Percentiles rank a stretch among this genome's conserved stretches.
These are phyloP conservation scores for Lichina pygmaea DNA, from an alignment of 495 filamentous ascomycete genomes.

Conservation along the genomic window DNA sequence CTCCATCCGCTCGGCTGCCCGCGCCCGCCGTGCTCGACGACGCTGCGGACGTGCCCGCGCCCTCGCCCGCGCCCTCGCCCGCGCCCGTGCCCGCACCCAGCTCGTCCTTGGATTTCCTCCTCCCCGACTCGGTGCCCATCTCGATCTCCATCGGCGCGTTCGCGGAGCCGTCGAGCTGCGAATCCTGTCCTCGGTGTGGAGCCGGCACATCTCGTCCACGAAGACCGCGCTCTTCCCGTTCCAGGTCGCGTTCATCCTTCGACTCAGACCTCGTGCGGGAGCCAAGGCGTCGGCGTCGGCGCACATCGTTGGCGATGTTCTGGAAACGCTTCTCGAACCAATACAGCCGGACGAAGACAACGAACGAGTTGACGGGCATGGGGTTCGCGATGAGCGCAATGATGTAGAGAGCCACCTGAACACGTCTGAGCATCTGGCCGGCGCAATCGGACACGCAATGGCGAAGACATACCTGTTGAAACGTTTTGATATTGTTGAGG, in stretches of 20 bases:
- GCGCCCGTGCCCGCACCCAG: not conserved
- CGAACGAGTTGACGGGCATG: slow-evolving; percentile 64
- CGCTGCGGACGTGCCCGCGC: not conserved
- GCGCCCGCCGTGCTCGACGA: not conserved
- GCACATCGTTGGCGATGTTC: slow-evolving; percentile 36
- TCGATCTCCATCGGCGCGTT: not conserved
- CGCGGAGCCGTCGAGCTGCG: not conserved
- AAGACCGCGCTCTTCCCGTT: slow-evolving; percentile 36
- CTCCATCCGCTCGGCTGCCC: not conserved
- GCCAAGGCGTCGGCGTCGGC: slow-evolving; percentile 24
- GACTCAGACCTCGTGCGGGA: slow-evolving; percentile 26
- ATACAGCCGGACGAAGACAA: slow-evolving; percentile 79
- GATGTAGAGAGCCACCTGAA: slow-evolving; percentile 34
- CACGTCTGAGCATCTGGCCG: not conserved
- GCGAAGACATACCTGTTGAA: slow-evolving; percentile 29
- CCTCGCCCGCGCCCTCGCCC: not conserved
- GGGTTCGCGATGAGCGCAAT: slow-evolving; percentile 55
- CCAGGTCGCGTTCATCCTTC: slow-evolving; percentile 18
- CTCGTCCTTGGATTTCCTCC: not conserved
- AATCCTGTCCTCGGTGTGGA: slow-evolving; percentile 12
- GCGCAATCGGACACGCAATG: not conserved
- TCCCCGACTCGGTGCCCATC: not conserved
- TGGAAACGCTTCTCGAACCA: slow-evolving; percentile 96
- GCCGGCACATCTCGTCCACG: slow-evolving; percentile 47
- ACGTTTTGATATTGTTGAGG: slow-evolving; percentile 43